phyloP scores from a whole-genome alignment of 2,329 filamentous ascomycete genomes.

The Epichloe sp. region DNA sequence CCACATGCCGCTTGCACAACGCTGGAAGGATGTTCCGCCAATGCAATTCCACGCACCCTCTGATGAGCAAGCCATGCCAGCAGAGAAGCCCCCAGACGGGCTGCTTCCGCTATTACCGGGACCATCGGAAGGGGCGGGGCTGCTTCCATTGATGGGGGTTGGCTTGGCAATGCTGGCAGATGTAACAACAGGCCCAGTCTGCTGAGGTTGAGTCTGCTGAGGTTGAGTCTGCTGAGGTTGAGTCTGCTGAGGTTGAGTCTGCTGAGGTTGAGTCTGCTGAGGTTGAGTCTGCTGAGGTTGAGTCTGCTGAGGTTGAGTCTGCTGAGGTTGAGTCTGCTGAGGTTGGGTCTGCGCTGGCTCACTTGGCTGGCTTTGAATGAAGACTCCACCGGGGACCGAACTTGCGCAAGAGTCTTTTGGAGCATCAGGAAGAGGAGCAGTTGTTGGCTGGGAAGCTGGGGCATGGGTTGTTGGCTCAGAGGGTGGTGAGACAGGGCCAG shows the following conservation, averaged over 20 bases:
- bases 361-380: constrained; percentile 14
- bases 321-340: neutral
- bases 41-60: constrained; percentile 44
- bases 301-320: no score
- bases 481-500: neutral
- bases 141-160: constrained; percentile 8
- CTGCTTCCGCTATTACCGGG: constrained; percentile 11
- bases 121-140: constrained; percentile 6
- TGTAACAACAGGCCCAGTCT: neutral
- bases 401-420: no score
- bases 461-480: neutral
- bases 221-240: neutral
- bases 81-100: constrained; percentile 19
- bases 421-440: neutral
- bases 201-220: neutral
- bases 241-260: neutral
- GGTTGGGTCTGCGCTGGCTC: neutral
- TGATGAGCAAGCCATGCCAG: constrained; percentile 30
- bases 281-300: no score
- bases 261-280: no score
- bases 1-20: constrained; percentile 40
- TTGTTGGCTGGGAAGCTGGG: neutral
- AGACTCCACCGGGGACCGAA: constrained; percentile 24
- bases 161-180: constrained; percentile 7
- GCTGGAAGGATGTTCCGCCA: constrained; percentile 36